Percentiles rank a stretch among this genome's conserved stretches.
phyloP scores from a whole-genome alignment of 441 rosid genomes.

The Manihot esculenta region DNA sequence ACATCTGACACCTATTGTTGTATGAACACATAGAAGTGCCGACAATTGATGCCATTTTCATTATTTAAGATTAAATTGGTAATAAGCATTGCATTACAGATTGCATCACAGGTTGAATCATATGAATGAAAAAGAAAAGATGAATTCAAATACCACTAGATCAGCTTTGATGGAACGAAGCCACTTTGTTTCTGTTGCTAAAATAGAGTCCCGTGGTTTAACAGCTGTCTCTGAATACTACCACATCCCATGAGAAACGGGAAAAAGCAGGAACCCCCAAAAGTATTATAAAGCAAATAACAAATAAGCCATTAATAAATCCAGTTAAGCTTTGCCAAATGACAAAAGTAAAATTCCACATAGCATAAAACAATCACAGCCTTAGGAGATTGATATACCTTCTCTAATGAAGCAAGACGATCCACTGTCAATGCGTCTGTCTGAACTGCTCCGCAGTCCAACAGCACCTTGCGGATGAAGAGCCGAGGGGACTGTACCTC shows the following conservation, averaged over 20 bases:
- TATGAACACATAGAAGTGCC: background rate
- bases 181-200: conserved; percentile 83
- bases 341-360: no score
- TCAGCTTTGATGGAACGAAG: conserved; percentile 90
- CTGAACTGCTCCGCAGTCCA: conserved; percentile 98
- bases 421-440: conserved; percentile 99
- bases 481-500: conserved; percentile 84
- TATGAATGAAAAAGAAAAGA: background rate
- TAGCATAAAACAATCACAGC: no score
- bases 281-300: no score
- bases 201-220: conserved; percentile 77
- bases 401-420: conserved; percentile 93
- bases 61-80: background rate
- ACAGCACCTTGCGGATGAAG: conserved; percentile 78
- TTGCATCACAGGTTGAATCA: background rate
- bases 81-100: background rate
- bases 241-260: conserved; percentile 11
- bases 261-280: no score
- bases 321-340: no score
- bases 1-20: conserved; percentile 89
- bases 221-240: conserved; percentile 98
- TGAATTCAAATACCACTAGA: conserved; percentile 61
- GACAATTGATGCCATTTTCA: background rate
- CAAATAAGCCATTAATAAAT: background rate
- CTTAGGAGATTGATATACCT: conserved; percentile 59